Conservation (phyloP, 805 yeast genomes). For the Kodamaea sagamina region DNA sequence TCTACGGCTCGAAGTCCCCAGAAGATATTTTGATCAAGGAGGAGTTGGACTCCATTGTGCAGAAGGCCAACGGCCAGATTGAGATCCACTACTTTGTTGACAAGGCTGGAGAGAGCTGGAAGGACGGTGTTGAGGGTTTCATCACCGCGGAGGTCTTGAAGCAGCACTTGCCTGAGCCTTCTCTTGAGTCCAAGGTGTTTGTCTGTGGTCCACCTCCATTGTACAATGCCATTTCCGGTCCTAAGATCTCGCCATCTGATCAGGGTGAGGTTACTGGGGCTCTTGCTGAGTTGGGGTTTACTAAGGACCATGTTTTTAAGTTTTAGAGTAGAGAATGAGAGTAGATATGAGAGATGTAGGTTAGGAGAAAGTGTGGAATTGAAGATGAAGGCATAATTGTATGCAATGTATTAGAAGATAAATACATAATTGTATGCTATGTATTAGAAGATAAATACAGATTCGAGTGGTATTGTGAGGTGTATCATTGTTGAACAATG, state of each 20-base stretch:
- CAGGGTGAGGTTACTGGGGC: conserved; percentile 95
- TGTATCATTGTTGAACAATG: no score
- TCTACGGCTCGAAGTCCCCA: conserved; percentile 76
- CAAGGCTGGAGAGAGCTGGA: conserved; percentile 47
- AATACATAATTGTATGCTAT: no score
- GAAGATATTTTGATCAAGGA: conserved; percentile 79
- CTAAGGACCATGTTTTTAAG: conserved; percentile 85
- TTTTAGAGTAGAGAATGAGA: conserved; percentile 45
- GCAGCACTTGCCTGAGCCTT: conserved; percentile 62
- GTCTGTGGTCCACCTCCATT: conserved; percentile 96
- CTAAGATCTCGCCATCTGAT: conserved; percentile 79
- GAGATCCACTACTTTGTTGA: conserved; percentile 80
- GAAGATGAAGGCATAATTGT: no score
- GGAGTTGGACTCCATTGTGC: conserved; percentile 70
- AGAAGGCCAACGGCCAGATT: conserved; percentile 75
- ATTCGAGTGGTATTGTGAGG: no score
- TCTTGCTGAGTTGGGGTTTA: conserved; percentile 83
- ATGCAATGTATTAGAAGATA: no score
- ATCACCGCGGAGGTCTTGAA: conserved; percentile 74
- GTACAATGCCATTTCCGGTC: conserved; percentile 85
- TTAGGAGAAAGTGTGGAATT: no score
- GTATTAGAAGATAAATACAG: no score
- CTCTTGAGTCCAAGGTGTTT: conserved; percentile 63
- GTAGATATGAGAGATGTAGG: neutral
- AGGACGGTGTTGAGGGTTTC: conserved; percentile 69